These are phyloP conservation scores for Melampsora americana DNA, from an alignment of 1,284 basidiomycete genomes.

Conservation along the genomic window DNA sequence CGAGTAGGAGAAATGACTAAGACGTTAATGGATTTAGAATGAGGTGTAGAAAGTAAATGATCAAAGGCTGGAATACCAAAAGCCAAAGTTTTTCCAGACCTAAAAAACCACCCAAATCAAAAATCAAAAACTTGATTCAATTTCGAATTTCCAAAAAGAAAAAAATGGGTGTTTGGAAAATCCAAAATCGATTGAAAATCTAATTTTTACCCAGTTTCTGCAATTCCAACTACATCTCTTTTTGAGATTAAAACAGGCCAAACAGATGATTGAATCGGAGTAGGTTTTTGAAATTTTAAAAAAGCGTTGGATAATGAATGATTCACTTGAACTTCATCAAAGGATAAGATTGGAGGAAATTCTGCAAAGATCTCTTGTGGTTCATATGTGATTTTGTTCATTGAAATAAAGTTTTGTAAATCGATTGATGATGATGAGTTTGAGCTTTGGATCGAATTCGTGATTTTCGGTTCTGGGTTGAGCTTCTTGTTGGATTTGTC, in stretches of 20 bases:
- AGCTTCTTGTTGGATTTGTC: neutral
- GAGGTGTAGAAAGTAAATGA: conserved; percentile 60
- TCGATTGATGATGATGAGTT: conserved; percentile 56
- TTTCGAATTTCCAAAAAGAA: too few species aligned
- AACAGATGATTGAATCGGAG: conserved; percentile 90
- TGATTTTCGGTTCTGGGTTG: too few species aligned
- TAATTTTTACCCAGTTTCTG: conserved; percentile 95
- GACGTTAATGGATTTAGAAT: conserved; percentile 55
- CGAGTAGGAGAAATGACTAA: conserved; percentile 89
- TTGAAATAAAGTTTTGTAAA: conserved; percentile 65
- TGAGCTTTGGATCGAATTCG: too few species aligned
- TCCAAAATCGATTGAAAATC: too few species aligned
- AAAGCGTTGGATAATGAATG: conserved; percentile 65
- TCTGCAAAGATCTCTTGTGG: conserved; percentile 57
- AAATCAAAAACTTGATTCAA: neutral
- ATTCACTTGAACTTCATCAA: conserved; percentile 69
- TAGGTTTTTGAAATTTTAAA: conserved; percentile 75
- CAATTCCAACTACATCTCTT: conserved; percentile 88
- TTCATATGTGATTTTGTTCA: conserved; percentile 70
- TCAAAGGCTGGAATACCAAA: conserved; percentile 88
- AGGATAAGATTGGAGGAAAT: conserved; percentile 70
- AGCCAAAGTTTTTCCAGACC: conserved; percentile 83
- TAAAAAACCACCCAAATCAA: conserved; percentile 38
- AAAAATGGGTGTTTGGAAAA: too few species aligned
- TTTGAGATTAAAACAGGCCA: conserved; percentile 85